Percentiles rank a stretch among this genome's conserved stretches.
Evolutionary conservation across 139 green algal genomes (phyloP).

Genomic region (Chlamydomonas asymmetrica): DNA sequence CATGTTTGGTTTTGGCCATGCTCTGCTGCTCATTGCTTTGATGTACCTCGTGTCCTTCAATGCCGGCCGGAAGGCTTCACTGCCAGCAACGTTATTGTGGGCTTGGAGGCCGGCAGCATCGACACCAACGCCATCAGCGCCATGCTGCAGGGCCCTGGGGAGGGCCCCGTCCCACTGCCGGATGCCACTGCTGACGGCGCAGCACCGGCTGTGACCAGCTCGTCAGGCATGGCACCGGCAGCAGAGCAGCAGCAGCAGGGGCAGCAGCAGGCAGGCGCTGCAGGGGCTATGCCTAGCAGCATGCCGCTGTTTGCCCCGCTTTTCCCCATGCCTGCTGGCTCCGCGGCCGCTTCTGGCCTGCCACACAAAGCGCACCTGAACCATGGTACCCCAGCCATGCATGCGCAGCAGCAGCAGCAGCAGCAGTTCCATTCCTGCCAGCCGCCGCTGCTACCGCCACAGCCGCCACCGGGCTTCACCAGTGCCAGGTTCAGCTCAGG

Average conservation of each 20-base stretch:
- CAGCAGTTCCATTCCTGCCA: neutral
- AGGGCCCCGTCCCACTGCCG: neutral
- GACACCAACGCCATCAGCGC: conserved; percentile 24
- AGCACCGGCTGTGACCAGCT: neutral
- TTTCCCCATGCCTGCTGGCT: too few relatives aligned
- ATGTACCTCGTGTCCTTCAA: too few relatives aligned
- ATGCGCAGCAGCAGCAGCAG: neutral
- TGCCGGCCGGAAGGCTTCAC: conserved; percentile 45
- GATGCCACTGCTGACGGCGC: neutral
- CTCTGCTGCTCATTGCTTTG: too few relatives aligned
- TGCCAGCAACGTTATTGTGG: conserved; percentile 46
- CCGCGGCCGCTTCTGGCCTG: too few relatives aligned
- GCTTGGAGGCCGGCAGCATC: conserved; percentile 38
- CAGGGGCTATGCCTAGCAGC: too few relatives aligned
- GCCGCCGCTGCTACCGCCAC: neutral
- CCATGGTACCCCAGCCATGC: too few relatives aligned
- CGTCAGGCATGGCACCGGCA: neutral
- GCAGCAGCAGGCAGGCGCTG: too few relatives aligned
- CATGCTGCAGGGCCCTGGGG: conserved; percentile 1
- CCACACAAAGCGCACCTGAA: too few relatives aligned
- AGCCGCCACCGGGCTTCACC: neutral
- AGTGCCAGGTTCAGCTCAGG: neutral
- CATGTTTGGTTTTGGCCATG: too few relatives aligned
- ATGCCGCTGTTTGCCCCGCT: too few relatives aligned
- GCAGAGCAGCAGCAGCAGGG: neutral